Conservation (phyloP, 129 eudicot genomes). For the Apium graveolens region DNA sequence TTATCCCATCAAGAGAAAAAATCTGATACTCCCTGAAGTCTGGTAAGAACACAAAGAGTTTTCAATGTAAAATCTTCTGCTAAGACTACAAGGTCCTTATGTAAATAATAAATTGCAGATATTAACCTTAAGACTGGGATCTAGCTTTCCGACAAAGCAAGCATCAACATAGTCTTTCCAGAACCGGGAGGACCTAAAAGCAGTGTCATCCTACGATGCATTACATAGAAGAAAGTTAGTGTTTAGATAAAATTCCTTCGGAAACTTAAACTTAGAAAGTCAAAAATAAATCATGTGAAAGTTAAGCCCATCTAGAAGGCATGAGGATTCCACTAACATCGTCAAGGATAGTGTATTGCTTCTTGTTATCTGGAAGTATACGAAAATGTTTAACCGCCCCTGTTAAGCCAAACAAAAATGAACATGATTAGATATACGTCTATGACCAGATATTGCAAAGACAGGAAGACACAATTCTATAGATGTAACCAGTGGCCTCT, state of each 20-base stretch:
- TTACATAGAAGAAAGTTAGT: background rate
- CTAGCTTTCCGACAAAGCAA: slow-evolving; percentile 78
- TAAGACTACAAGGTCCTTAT: background rate
- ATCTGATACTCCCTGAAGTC: slow-evolving; percentile 65
- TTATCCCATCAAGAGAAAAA: no score
- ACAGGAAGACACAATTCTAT: background rate
- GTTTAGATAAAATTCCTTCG: background rate
- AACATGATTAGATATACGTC: background rate
- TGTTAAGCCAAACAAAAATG: background rate
- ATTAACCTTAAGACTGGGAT: slow-evolving; percentile 36
- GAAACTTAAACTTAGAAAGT: background rate
- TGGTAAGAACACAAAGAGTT: slow-evolving; percentile 14
- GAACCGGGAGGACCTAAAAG: slow-evolving; percentile 83
- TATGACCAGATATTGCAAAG: background rate
- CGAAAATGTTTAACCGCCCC: slow-evolving; percentile 36
- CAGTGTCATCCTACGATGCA: slow-evolving; percentile 59
- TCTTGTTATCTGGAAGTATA: slow-evolving; percentile 53
- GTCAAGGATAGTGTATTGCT: slow-evolving; percentile 52
- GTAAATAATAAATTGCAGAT: background rate
- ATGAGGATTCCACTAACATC: slow-evolving; percentile 65
- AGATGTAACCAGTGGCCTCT: no score
- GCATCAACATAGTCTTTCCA: slow-evolving; percentile 55
- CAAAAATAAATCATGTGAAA: background rate
- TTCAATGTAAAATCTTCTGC: background rate
- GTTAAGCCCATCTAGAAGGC: slow-evolving; percentile 49